Evolutionary conservation across 1,284 basidiomycete genomes (phyloP).

Genomic region (Leccinum griseonigrum): DNA sequence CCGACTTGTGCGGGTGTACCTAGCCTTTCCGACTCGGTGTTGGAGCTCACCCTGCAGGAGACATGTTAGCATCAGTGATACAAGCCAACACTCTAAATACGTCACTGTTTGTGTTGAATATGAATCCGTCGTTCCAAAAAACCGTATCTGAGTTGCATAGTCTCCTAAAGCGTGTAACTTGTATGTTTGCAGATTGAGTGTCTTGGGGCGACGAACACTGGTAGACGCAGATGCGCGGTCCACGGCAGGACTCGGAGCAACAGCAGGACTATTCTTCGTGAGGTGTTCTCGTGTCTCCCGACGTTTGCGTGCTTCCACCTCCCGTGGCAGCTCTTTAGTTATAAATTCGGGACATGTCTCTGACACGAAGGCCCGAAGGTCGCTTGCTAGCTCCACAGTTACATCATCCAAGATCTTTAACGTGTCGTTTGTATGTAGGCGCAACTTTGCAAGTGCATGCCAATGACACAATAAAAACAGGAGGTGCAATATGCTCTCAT

Average conservation of each 20-base stretch:
- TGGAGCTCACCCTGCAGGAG: background rate
- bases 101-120: background rate
- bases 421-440: background rate
- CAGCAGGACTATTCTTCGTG: background rate
- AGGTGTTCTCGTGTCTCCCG: background rate
- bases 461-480: background rate
- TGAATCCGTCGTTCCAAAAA: background rate
- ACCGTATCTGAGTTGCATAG: background rate
- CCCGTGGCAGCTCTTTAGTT: background rate
- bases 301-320: background rate
- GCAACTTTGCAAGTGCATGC: background rate
- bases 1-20: background rate
- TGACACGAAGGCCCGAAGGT: background rate
- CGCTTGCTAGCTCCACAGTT: background rate
- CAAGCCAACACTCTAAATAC: background rate
- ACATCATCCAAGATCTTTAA: background rate
- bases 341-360: background rate
- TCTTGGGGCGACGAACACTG: background rate
- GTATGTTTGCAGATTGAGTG: background rate
- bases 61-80: background rate
- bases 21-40: background rate
- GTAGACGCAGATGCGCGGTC: too few relatives aligned
- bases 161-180: background rate
- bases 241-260: too few relatives aligned
- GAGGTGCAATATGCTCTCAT: background rate